Base-by-base conservation (phyloP, 768 basidiomycete species). In the Lactarius quietus region DNA sequence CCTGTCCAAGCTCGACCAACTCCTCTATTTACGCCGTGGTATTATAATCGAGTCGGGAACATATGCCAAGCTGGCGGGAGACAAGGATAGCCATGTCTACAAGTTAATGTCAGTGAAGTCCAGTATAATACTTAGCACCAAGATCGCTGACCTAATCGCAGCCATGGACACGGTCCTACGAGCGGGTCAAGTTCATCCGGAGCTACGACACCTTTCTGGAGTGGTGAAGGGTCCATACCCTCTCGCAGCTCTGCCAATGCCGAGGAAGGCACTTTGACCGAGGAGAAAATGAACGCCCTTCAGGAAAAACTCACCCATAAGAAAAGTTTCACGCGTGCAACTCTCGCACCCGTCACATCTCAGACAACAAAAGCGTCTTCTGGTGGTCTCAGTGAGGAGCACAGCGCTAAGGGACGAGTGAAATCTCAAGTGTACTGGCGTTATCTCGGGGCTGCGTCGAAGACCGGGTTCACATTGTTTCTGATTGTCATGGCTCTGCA, bases 391-490 rank as follows among this genome's bases (percentile, higher is more conserved):
- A 80, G 81, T 18, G 85, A 86, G 70, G 90, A 92, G 72, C 88
- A 92, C 73, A 81, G 79, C 60, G 92, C 94, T 70, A 86, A 88
- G 72, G 94, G 94, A 6, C 83, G 82, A 29, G 94, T 96, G 63
- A 93, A 93, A 75, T 70, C 73, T 17, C 77, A 82, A 7, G 92
- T 97, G 2, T 97, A 97, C 74, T 72, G 76, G 57, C 78, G 86
- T 63, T 97, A 97, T 72, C 82, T 96, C 70, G 77, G 84, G 62
- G 90, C 94, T 0, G 90, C 92, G 9, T 94, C 92, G 1, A 86
- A 81, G 67, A 69, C 78, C 1, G 94, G 92, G 1, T 93, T 92
- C 72, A 71, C 72, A 7, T 69, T 78, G 20, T 82, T 90, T 67
- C 66, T 94, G 8, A 57, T 88, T 26, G 77, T 81, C 8, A 84